phyloP scores from a whole-genome alignment of 2,329 filamentous ascomycete genomes.

The Exophiala phaeomuriformis region DNA sequence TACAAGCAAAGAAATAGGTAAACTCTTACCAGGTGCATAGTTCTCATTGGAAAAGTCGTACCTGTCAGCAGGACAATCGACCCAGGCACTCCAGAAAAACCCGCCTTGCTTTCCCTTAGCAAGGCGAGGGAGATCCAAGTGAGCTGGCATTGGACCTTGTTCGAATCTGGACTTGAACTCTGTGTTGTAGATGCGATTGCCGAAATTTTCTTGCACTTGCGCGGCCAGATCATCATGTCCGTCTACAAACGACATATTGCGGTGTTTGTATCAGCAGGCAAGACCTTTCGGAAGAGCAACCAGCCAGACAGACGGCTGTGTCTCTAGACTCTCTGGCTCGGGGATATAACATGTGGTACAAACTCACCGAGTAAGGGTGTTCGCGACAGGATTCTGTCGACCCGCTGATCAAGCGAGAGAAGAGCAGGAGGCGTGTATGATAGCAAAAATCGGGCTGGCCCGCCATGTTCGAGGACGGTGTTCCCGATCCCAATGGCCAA shows the following conservation, averaged over 20 bases:
- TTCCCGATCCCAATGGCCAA: not conserved
- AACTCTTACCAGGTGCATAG: slow-evolving; percentile 17
- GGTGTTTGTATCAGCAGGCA: not conserved
- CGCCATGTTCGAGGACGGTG: not conserved
- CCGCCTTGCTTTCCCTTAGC: slow-evolving; percentile 59
- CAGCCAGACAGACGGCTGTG: not conserved
- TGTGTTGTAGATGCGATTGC: slow-evolving; percentile 68
- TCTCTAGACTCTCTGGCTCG: not conserved
- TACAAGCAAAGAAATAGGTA: not conserved
- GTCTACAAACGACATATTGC: slow-evolving; percentile 34
- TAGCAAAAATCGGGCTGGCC: not conserved
- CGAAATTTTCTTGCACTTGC: slow-evolving; percentile 56
- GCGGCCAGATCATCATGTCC: slow-evolving; percentile 85
- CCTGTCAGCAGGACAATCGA: slow-evolving; percentile 64
- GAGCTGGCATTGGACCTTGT: slow-evolving; percentile 57
- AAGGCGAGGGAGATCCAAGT: slow-evolving; percentile 74
- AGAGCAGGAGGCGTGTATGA: slow-evolving; percentile 5
- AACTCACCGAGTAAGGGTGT: slow-evolving; percentile 45
- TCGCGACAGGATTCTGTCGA: slow-evolving; percentile 38
- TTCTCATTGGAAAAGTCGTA: slow-evolving; percentile 26
- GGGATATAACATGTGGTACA: not conserved
- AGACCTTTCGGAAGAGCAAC: no score
- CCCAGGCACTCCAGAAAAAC: slow-evolving; percentile 84
- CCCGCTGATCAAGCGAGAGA: slow-evolving; percentile 33
- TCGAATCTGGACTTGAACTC: slow-evolving; percentile 68